Conservation (phyloP, 805 yeast genomes). For the Tetrapisispora arboricola region DNA sequence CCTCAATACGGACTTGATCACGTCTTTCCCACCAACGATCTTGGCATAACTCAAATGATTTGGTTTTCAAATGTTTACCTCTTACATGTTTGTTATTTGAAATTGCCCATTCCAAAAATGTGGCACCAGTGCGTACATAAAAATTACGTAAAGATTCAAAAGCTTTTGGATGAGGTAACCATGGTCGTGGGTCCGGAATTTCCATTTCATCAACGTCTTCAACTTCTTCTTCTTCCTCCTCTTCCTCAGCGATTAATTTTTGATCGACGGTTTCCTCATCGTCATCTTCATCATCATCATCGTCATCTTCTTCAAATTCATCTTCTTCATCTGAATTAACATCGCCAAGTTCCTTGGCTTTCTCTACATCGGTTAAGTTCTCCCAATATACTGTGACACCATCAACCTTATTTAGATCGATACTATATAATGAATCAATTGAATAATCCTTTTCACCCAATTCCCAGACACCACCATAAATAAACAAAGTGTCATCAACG, state of each 20-base stretch:
- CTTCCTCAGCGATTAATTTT: slow-evolving; percentile 36
- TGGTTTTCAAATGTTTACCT: slow-evolving; percentile 81
- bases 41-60: slow-evolving; percentile 83
- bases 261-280: slow-evolving; percentile 38
- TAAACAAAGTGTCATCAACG: slow-evolving; percentile 69
- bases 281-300: slow-evolving; percentile 55
- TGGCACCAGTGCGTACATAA: slow-evolving; percentile 77
- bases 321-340: slow-evolving; percentile 53
- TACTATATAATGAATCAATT: slow-evolving; percentile 74
- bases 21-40: slow-evolving; percentile 99
- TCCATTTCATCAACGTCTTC: slow-evolving; percentile 56
- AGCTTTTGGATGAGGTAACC: slow-evolving; percentile 95
- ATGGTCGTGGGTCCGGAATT: slow-evolving; percentile 85
- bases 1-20: slow-evolving; percentile 79
- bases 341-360: slow-evolving; percentile 40
- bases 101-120: slow-evolving; percentile 87
- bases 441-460: slow-evolving; percentile 75
- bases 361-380: slow-evolving; percentile 48
- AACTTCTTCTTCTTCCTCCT: slow-evolving; percentile 56
- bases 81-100: slow-evolving; percentile 75
- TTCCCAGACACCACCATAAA: slow-evolving; percentile 89
- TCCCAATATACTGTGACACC: slow-evolving; percentile 90
- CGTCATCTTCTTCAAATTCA: slow-evolving; percentile 59
- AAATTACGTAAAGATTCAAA: slow-evolving; percentile 78
- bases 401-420: slow-evolving; percentile 78